Evolutionary conservation across 148 eudicot genomes (phyloP), one percentile per base, ranked within the genome.

Genomic region (Amaranthus cruentus): DNA sequence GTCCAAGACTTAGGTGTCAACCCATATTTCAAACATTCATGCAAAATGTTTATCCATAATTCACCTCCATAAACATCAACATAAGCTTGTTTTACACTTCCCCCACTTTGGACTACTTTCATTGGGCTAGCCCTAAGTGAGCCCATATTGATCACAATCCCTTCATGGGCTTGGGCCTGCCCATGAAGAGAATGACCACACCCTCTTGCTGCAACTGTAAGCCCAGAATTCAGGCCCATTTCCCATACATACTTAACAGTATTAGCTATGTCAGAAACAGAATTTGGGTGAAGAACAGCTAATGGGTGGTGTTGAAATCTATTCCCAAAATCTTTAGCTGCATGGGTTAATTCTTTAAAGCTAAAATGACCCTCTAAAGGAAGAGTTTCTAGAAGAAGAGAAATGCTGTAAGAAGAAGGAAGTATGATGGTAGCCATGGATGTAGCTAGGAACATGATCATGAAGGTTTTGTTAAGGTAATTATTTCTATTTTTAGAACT

Each of bases 1-100:
- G 98, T 94, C 98, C 98, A 94, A n/a, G 98, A 91, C 71, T 80
- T 88, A 9, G 97, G 96, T 10, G 97, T 76, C 66, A 94, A 60
- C 49, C 97, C 97, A 70, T 85, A 64, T 73, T 87, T 87, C 49
- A 94, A 71, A 75, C 79, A 77, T 55, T 85, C 84, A 50, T 85
- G 80, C 68, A 94, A 75, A 67, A 94, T 75, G 47, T 89, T 86
- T 53, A 89, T 91, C 98, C 98, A 94, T 52, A 89, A 49, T 73
- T 89, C 93, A 49, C 93, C 98, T 7, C 93, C 98, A 7, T 83
- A 78, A 61, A 87, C 96, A 77, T 94, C 97, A 15, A 88, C 88
- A 76, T 79, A 94, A 50, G 86, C 80, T 1, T 15, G 38, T 28
- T 11, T 60, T 8, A 6, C 64, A 2, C 79, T 73, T 70, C 74